Conservation (phyloP, 2,329 filamentous ascomycete genomes). For the Paecilomyces formosus region DNA sequence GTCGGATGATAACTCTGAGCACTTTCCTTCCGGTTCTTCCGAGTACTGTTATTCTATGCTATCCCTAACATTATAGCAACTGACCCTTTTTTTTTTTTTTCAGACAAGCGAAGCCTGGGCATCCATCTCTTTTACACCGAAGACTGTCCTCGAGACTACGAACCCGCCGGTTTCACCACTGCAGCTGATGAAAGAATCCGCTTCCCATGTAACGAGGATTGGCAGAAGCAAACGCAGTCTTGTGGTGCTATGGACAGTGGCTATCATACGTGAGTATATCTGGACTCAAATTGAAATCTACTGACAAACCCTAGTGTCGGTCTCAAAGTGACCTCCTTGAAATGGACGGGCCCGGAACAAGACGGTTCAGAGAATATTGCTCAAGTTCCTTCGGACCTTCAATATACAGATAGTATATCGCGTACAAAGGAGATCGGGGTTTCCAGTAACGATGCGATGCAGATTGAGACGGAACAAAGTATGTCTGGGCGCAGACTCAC, state of each 20-base stretch:
- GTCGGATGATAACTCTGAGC: slow-evolving; percentile 31
- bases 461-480: not conserved
- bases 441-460: slow-evolving; percentile 3
- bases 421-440: slow-evolving; percentile 21
- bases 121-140: slow-evolving; percentile 40
- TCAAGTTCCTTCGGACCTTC: slow-evolving; percentile 21
- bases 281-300: not conserved
- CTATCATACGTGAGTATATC: slow-evolving; percentile 29
- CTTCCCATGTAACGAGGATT: slow-evolving; percentile 31
- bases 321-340: slow-evolving; percentile 26
- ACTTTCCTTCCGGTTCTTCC: slow-evolving; percentile 35
- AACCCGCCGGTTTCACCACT: slow-evolving; percentile 34
- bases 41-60: slow-evolving; percentile 20
- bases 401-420: slow-evolving; percentile 17
- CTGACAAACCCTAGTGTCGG: slow-evolving; percentile 21
- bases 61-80: slow-evolving; percentile 1
- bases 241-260: slow-evolving; percentile 28
- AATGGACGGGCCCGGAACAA: slow-evolving; percentile 19
- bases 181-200: slow-evolving; percentile 20
- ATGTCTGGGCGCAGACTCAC: not conserved
- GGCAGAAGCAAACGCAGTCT: slow-evolving; percentile 26
- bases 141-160: slow-evolving; percentile 30
- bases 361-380: slow-evolving; percentile 15
- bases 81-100: not conserved
- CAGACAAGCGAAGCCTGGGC: slow-evolving; percentile 34